Base-by-base conservation (phyloP, 2,329 filamentous ascomycete species). In the Sphaerulina populicola region DNA sequence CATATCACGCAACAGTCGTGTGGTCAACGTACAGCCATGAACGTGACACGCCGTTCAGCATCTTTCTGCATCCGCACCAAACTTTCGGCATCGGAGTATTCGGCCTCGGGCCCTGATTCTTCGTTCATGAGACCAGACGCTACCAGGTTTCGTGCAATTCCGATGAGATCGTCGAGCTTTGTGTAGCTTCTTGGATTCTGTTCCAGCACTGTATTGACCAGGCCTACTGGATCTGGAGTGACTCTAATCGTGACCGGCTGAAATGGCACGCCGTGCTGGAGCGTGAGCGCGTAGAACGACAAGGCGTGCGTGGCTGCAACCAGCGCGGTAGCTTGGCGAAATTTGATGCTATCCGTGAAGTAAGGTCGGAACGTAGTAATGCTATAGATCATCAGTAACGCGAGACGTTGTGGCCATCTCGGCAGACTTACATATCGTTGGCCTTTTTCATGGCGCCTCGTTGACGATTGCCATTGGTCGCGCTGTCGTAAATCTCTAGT, bases 211-310 rank as follows among this genome's bases (percentile, higher is more conserved):
- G 83, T 88, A 30, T 74, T 77, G 43, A 93, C 75, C 27, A 93
- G 81, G 0, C 80, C 81, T 12, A 91, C 71, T 0, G 88, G 86
- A 66, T 93, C 87, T 1, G 78, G 72, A 63, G 86, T 85, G 14
- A 88, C 82, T n/a, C 87, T 80, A 18, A 93, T 78, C 40, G 84
- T 81, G 29, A 90, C 83, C 1, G 87, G 87, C 44, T 81, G 83
- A 59, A 93, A 90, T 0, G 86, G 85, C 50, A 90, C 84, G 42
- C 85, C 85, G 60, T 89, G 85, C 57, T 87, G 88, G 10, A 93
- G 74, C 0, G 84, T 86, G 4, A 94, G 74, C 2, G 85, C 82
- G 64, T 91, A 93, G 54, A 84, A 80, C 15, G 85, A 85, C 43
- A 93, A 72, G 1, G 81, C 76, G 67, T 93, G 85, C 0, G 87